Evolutionary conservation across 75 land plant species (phyloP).

Genomic region (Chamaecyparis obtusa): DNA sequence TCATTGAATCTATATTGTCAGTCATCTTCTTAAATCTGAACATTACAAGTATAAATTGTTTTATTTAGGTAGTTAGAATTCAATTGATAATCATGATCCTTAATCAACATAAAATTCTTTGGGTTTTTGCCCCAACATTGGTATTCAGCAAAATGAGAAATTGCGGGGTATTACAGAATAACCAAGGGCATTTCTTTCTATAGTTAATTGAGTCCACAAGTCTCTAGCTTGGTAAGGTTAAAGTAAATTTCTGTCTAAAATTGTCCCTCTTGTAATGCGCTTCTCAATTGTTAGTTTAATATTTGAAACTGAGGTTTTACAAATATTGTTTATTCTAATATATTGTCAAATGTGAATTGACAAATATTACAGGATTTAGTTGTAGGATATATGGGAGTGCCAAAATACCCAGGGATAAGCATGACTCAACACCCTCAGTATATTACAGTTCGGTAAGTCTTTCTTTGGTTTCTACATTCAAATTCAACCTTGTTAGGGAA

Average conservation of each 20-base stretch:
- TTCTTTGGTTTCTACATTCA: background rate
- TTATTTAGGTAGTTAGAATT: too few relatives aligned
- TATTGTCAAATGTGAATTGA: background rate
- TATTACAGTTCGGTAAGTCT: slow-evolving; percentile 80
- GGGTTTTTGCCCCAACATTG: too few relatives aligned
- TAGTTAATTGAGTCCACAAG: background rate
- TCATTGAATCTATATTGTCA: too few relatives aligned
- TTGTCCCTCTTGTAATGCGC: background rate
- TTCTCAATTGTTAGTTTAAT: background rate
- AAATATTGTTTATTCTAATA: background rate
- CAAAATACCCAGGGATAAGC: slow-evolving; percentile 83
- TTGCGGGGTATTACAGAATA: too few relatives aligned
- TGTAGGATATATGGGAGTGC: slow-evolving; percentile 99
- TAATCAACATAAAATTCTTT: too few relatives aligned
- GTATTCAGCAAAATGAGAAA: too few relatives aligned
- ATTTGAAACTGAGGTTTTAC: background rate
- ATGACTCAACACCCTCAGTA: slow-evolving; percentile 98
- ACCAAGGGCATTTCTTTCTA: background rate
- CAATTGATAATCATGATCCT: too few relatives aligned
- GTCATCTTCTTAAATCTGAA: too few relatives aligned
- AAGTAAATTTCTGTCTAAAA: background rate
- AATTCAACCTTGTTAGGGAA: background rate
- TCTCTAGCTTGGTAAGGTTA: background rate
- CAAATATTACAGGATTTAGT: slow-evolving; percentile 78
- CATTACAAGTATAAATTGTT: too few relatives aligned